Evolutionary conservation across 2,329 filamentous ascomycete species (phyloP), one percentile per base, ranked within the genome.

Genomic region (Thelonectria blattea): DNA sequence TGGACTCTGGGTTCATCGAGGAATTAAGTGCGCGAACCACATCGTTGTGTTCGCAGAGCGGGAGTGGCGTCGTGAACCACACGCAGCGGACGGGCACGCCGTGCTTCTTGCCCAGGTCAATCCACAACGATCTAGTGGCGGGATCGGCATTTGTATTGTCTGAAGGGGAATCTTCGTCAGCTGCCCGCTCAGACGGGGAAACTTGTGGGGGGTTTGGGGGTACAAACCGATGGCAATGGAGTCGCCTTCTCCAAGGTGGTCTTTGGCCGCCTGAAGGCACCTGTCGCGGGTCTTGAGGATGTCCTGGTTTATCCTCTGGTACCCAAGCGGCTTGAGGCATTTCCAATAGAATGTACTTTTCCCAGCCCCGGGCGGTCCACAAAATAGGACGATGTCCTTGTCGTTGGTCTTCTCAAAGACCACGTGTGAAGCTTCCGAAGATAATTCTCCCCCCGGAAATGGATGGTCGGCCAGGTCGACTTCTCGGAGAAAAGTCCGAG

Each of bases 121-220:
- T 77, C 94, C 94, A 98, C 61, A 91, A 79, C n/a, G 84, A 83
- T 65, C 95, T 85, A 22, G 89, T 92, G 53, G 91, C 89, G 11
- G 82, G 74, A 76, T 96, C 91, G 30, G 93, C 87, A 73, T 99
- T 99, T n/a, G 95, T 98, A 75, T 97, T 98, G 76, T 99, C 95
- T 95, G 51, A 1, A 42, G 22, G 24, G 24, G 51, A 27, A 14
- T 30, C 8, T 46, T 45, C 22, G 32, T 56, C 45, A 56, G 50
- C 46, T 41, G 49, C 48, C 42, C 52, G 52, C 42, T 52, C 18
- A 57, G 54, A 62, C 46, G 61, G 63, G 56, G 65, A 58, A 65
- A 50, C 39, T 17, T 46, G 18, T 46, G 41, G 42, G 50, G 58
- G 45, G n/a, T n/a, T 55, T 62, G 59, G 59, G 32, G 59, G 62